A percentile compares a stretch with the other conserved stretches of the same genome.
phyloP scores from a whole-genome alignment of 345 rosid genomes.

The Hibiscus mutabilis region DNA sequence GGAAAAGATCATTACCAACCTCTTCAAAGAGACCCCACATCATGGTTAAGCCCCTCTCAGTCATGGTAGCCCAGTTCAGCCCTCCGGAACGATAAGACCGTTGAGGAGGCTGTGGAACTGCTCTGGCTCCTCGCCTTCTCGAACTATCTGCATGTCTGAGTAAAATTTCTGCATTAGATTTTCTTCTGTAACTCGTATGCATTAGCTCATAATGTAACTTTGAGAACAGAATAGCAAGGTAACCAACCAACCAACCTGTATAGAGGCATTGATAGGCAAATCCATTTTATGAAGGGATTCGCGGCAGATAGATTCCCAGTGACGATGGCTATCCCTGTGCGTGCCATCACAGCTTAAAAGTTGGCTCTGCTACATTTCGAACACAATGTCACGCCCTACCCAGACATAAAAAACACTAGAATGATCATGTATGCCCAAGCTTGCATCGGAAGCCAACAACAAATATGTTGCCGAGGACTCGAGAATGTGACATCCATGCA shows the following conservation, averaged over 20 bases:
- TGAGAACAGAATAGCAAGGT: no score
- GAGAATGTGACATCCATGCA: constrained; percentile 17
- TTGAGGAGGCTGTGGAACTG: constrained; percentile 26
- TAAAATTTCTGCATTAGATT: background rate
- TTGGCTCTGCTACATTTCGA: constrained; percentile 13
- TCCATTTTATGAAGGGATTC: constrained; percentile 25
- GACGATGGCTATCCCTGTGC: constrained; percentile 10
- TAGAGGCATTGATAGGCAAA: constrained; percentile 16
- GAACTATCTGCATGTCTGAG: constrained; percentile 30
- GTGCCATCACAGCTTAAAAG: constrained; percentile 7
- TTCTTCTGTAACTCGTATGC: background rate
- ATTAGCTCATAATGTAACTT: background rate
- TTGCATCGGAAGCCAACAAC: constrained; percentile 21
- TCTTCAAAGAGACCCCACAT: background rate
- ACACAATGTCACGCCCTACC: constrained; percentile 22
- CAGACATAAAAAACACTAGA: constrained; percentile 26
- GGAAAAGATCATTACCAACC: background rate
- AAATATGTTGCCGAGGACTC: constrained; percentile 31
- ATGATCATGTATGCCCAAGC: background rate
- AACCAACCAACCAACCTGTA: constrained; percentile 25
- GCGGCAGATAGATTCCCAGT: constrained; percentile 21
- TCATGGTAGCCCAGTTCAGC: constrained; percentile 6
- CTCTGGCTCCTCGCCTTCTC: constrained; percentile 41
- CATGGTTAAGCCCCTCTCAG: constrained; percentile 6
- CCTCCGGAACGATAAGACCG: constrained; percentile 23